Evolutionary conservation across 83 land plant species (phyloP).

Genomic region (Isoetes engelmannii): DNA sequence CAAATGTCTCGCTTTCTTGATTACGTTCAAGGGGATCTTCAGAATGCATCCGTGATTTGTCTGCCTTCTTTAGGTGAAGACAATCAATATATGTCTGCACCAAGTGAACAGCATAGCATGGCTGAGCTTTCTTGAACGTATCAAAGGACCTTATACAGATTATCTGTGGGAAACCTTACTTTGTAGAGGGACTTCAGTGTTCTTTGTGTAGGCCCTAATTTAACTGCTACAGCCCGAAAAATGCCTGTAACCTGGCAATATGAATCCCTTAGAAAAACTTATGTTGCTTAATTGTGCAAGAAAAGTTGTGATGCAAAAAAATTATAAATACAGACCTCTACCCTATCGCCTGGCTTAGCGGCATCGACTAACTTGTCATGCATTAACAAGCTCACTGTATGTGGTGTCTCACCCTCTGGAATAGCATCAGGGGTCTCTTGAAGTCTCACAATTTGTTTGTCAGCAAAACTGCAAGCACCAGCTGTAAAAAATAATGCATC

Average conservation of each 20-base stretch:
- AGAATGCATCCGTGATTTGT: conserved; percentile 68
- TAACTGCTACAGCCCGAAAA: conserved; percentile 87
- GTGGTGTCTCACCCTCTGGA: conserved; percentile 97
- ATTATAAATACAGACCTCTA: conserved; percentile 46
- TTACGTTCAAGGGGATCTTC: conserved; percentile 67
- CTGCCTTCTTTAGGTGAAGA: conserved; percentile 89
- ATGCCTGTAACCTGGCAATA: conserved; percentile 71
- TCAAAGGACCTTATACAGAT: not conserved
- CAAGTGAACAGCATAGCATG: not conserved
- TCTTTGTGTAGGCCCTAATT: conserved; percentile 87
- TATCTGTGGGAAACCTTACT: conserved; percentile 25
- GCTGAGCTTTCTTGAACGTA: not conserved
- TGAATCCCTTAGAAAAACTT: not conserved
- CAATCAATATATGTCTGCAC: conserved; percentile 94
- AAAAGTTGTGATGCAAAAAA: not conserved
- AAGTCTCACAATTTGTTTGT: conserved; percentile 89
- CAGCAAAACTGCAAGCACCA: conserved; percentile 59
- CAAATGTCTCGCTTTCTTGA: conserved; percentile 28
- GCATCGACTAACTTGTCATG: conserved; percentile 93
- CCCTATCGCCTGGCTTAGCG: conserved; percentile 94
- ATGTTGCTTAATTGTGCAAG: not conserved
- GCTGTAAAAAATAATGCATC: not conserved
- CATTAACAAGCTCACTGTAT: conserved; percentile 92
- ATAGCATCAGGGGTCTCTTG: conserved; percentile 99
- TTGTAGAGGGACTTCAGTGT: conserved; percentile 85